phyloP scores from a whole-genome alignment of 768 basidiomycete species.

The Mycena belliarum region DNA sequence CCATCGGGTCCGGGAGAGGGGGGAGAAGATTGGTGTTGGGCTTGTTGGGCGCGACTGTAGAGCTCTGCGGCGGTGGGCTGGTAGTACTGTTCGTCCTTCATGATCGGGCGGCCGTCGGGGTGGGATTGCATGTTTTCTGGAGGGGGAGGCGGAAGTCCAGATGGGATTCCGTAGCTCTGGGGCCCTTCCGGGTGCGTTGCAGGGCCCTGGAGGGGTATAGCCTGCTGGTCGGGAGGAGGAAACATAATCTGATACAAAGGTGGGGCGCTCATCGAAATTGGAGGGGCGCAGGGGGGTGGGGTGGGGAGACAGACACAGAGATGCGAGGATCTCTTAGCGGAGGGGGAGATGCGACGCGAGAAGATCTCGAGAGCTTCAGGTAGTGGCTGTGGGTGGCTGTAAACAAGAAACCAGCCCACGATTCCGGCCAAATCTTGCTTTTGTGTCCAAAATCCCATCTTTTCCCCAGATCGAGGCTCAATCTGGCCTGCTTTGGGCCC shows the following conservation, averaged over 20 bases:
- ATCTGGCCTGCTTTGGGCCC: background rate
- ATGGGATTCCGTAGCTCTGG: conserved; percentile 41
- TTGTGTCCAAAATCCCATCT: no score
- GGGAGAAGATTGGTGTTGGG: conserved; percentile 23
- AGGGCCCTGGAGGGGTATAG: conserved; percentile 41
- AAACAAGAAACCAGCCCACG: no score
- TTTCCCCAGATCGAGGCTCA: no score
- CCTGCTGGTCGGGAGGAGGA: conserved; percentile 30
- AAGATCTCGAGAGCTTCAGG: no score
- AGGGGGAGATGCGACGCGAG: no score
- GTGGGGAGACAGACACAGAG: no score
- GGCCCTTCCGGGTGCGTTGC: conserved; percentile 46
- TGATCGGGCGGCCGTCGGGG: conserved; percentile 22
- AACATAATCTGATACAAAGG: conserved; percentile 23
- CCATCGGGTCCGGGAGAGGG: conserved; percentile 36
- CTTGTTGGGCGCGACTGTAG: conserved; percentile 47
- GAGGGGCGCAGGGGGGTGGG: no score
- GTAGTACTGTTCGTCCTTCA: conserved; percentile 47
- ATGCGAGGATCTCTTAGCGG: conserved; percentile 21
- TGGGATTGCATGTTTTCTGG: conserved; percentile 25
- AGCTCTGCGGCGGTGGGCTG: conserved; percentile 56
- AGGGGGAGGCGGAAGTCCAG: conserved; percentile 38
- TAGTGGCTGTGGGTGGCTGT: conserved; percentile 2
- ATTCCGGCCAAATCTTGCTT: background rate
- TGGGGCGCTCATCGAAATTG: conserved; percentile 31